Percentiles rank a stretch among this genome's conserved stretches.
Conservation (phyloP, 2,329 filamentous ascomycete species). For the Sporothrix curviconia region DNA sequence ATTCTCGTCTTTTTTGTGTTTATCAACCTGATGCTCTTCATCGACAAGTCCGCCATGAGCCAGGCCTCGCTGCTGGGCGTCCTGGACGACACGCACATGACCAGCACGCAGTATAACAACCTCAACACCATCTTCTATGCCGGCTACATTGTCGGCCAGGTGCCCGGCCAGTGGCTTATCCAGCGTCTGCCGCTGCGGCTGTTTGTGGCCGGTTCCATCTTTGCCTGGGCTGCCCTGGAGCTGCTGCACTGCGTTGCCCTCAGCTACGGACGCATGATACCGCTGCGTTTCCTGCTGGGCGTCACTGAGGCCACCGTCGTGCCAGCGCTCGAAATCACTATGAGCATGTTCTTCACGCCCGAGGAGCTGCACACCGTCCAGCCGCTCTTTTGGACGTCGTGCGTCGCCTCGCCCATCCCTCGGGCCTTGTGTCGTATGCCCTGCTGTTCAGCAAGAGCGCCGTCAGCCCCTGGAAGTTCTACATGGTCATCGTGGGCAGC, state of each 20-base stretch:
- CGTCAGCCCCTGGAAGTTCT: conserved; percentile 33
- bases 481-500: conserved; percentile 34
- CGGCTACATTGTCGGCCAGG: conserved; percentile 33
- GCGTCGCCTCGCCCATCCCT: conserved; percentile 30
- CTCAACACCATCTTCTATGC: conserved; percentile 35
- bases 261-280: conserved; percentile 31
- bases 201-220: conserved; percentile 29
- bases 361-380: conserved; percentile 30
- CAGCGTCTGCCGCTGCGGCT: conserved; percentile 33
- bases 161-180: conserved; percentile 35
- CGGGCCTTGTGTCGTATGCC: conserved; percentile 35
- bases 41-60: conserved; percentile 35
- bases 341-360: conserved; percentile 34
- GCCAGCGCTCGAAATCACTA: conserved; percentile 35
- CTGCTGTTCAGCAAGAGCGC: conserved; percentile 30
- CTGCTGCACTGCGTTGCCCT: conserved; percentile 33
- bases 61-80: conserved; percentile 36
- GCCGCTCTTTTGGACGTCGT: conserved; percentile 30
- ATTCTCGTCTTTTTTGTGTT: conserved; percentile 28
- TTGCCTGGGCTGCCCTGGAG: conserved; percentile 32
- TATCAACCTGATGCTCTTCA: conserved; percentile 33
- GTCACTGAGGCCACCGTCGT: conserved; percentile 23
- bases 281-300: conserved; percentile 32
- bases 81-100: conserved; percentile 35
- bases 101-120: conserved; percentile 33